A percentile compares a stretch with the other conserved stretches of the same genome.
Evolutionary conservation across 352 stramenopile genomes (phyloP).

Genomic region (Phytophthora aleatoria): DNA sequence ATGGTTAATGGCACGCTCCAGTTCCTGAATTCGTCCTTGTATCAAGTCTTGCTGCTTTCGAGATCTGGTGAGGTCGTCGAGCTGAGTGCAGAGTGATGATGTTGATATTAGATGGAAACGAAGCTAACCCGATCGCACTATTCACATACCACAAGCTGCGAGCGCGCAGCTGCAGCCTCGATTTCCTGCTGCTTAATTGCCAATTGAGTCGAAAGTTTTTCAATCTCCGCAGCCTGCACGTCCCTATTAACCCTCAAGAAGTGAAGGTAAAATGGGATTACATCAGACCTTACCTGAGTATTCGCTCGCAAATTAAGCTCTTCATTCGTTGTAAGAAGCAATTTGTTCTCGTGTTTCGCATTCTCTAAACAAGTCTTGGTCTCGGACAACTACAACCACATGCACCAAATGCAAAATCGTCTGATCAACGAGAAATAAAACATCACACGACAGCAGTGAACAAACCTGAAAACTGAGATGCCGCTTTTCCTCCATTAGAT

Average conservation of each 20-base stretch:
- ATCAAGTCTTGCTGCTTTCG: conserved; percentile 19
- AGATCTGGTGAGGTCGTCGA: conserved; percentile 29
- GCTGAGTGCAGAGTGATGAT: conserved; percentile 9
- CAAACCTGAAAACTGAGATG: conserved; percentile 27
- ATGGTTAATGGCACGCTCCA: conserved; percentile 27
- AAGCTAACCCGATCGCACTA: not conserved
- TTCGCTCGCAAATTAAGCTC: conserved; percentile 12
- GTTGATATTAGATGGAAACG: too few species aligned
- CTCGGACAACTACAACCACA: conserved; percentile 16
- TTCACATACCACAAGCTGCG: conserved; percentile 31
- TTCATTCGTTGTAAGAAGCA: conserved; percentile 26
- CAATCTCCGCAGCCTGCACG: conserved; percentile 25
- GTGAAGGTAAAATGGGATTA: not conserved
- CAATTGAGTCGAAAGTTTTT: conserved; percentile 22
- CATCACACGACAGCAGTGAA: not conserved
- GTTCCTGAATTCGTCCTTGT: conserved; percentile 18
- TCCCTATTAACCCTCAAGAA: not conserved
- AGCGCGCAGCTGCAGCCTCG: conserved; percentile 14
- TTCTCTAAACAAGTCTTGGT: conserved; percentile 20
- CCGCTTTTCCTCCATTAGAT: conserved; percentile 20
- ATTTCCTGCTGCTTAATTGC: conserved; percentile 40
- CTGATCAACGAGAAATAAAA: not conserved
- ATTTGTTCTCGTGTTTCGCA: conserved; percentile 21
- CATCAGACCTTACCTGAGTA: conserved; percentile 22
- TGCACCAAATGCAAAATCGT: not conserved